A percentile compares a stretch with the other conserved stretches of the same genome.
Evolutionary conservation across 352 stramenopile genomes (phyloP).

Genomic region (Phytopythium aichiense): DNA sequence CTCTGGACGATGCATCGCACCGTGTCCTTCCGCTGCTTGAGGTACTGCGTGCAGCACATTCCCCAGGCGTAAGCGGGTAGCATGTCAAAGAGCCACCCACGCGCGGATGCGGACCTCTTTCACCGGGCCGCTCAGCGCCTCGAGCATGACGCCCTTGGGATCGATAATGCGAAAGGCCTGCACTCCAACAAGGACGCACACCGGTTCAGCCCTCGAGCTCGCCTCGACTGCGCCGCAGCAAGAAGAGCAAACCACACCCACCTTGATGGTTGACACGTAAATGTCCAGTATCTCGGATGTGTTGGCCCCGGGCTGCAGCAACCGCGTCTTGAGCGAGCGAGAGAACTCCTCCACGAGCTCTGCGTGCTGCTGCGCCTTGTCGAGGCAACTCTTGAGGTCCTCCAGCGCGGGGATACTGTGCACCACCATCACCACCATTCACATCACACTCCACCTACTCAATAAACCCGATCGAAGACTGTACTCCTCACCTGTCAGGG

Average conservation of each 20-base stretch:
- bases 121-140: slow-evolving; percentile 62
- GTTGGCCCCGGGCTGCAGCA: slow-evolving; percentile 95
- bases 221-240: not conserved
- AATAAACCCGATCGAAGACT: not conserved
- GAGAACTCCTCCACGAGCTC: slow-evolving; percentile 82
- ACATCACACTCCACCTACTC: not conserved
- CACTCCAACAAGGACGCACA: not conserved
- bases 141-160: slow-evolving; percentile 88
- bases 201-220: not conserved
- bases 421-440: not conserved
- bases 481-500: slow-evolving; percentile 68
- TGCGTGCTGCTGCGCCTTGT: slow-evolving; percentile 79
- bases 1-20: slow-evolving; percentile 96
- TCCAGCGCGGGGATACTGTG: slow-evolving; percentile 63
- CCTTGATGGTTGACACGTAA: slow-evolving; percentile 97
- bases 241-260: slow-evolving; percentile 5
- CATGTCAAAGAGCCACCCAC: not conserved
- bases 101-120: slow-evolving; percentile 42
- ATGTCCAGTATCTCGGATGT: slow-evolving; percentile 97
- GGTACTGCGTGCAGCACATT: slow-evolving; percentile 60
- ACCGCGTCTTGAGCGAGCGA: slow-evolving; percentile 65
- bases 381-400: slow-evolving; percentile 69
- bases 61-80: not conserved
- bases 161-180: slow-evolving; percentile 92
- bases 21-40: slow-evolving; percentile 93